Percentiles rank a stretch among this genome's conserved stretches.
These are phyloP conservation scores for Knoxia roxburghii DNA, from an alignment of 257 asterid genomes.

Conservation along the genomic window DNA sequence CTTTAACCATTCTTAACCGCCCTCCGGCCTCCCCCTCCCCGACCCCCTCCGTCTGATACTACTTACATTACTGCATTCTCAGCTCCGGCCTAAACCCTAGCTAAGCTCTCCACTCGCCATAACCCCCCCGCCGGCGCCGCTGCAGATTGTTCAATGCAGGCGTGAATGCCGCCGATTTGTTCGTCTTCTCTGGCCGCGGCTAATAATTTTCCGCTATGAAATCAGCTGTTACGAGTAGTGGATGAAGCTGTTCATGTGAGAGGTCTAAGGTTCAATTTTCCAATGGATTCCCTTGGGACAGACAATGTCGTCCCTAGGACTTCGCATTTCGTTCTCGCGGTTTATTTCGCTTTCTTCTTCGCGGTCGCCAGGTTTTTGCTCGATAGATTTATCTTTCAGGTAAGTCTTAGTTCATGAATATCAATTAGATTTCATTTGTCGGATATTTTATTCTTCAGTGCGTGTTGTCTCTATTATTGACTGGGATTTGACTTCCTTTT, in stretches of 20 bases:
- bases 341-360: conserved; percentile 52
- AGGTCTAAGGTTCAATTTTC: conserved; percentile 14
- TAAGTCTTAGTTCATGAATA: conserved; percentile 31
- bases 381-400: conserved; percentile 69
- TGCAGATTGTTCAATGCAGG: background rate
- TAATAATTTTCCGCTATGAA: background rate
- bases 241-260: background rate
- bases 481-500: background rate
- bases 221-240: conserved; percentile 12
- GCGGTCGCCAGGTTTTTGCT: conserved; percentile 63
- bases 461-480: background rate
- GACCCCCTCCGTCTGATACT: background rate
- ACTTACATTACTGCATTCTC: too few species aligned
- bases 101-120: background rate
- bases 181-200: background rate
- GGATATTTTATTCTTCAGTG: background rate
- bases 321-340: conserved; percentile 47
- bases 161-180: background rate
- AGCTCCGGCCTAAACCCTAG: conserved; percentile 12
- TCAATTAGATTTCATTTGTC: background rate
- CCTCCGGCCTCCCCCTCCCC: conserved; percentile 1
- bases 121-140: background rate
- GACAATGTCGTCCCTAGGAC: conserved; percentile 40
- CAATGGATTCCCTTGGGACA: conserved; percentile 55
- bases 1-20: background rate